Percentiles rank a stretch among this genome's conserved stretches.
These are phyloP conservation scores for Ogataea parapolymorpha DNA, from an alignment of 805 yeast species.

Conservation along the genomic window DNA sequence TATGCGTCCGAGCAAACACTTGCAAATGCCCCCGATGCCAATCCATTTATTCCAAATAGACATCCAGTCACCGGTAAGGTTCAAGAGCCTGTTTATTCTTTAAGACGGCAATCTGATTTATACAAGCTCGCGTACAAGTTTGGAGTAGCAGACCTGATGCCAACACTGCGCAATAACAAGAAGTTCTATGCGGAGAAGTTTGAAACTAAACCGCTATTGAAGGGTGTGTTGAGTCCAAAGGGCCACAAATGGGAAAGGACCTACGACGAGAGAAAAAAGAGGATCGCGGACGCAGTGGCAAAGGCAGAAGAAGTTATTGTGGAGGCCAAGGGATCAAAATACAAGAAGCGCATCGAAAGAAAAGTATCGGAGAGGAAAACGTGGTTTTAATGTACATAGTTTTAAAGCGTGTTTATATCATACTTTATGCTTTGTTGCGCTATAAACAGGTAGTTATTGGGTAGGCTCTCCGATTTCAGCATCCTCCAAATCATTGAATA, in stretches of 20 bases:
- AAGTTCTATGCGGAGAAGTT: slow-evolving; percentile 78
- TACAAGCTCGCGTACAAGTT: slow-evolving; percentile 77
- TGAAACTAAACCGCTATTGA: slow-evolving; percentile 62
- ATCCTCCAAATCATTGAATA: slow-evolving; percentile 17
- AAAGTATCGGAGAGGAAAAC: slow-evolving; percentile 35
- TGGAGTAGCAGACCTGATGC: slow-evolving; percentile 78
- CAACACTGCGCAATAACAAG: slow-evolving; percentile 57
- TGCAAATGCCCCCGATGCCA: slow-evolving; percentile 65
- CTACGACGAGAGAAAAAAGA: slow-evolving; percentile 53
- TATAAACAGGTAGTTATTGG: slow-evolving; percentile 9
- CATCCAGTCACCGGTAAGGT: slow-evolving; percentile 77
- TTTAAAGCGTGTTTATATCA: neutral
- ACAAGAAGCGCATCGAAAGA: slow-evolving; percentile 41
- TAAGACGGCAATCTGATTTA: slow-evolving; percentile 78
- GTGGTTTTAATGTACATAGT: slow-evolving; percentile 33
- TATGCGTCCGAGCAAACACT: slow-evolving; percentile 65
- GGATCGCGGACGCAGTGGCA: slow-evolving; percentile 62
- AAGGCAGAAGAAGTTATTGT: slow-evolving; percentile 64
- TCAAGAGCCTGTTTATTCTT: slow-evolving; percentile 75
- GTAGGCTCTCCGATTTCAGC: neutral
- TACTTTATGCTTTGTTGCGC: slow-evolving; percentile 2
- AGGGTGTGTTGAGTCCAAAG: slow-evolving; percentile 76
- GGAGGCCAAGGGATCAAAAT: slow-evolving; percentile 58
- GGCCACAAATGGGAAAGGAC: slow-evolving; percentile 78
- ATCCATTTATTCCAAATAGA: slow-evolving; percentile 83